Percentiles rank a stretch among this genome's conserved stretches.
phyloP scores from a whole-genome alignment of 2,329 filamentous ascomycete genomes.

The Aurifilum marmelostoma region DNA sequence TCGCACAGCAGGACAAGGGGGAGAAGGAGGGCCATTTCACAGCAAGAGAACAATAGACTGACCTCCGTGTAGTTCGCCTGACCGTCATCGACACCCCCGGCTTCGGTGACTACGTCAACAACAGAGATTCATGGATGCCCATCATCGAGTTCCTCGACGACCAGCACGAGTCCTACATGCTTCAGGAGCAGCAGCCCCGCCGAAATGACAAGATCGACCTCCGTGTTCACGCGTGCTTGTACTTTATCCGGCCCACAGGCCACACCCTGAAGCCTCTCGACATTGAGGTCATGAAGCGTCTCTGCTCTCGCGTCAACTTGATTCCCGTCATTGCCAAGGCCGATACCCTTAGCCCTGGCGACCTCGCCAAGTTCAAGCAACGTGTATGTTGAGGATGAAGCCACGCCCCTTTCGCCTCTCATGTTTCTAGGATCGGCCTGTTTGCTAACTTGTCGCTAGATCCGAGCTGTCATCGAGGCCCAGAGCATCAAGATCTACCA shows the following conservation, averaged over 20 bases:
- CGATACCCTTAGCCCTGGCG: conserved; percentile 90
- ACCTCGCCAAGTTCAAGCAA: conserved; percentile 92
- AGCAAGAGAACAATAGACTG: conserved; percentile 23
- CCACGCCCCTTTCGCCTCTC: neutral
- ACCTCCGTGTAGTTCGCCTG: conserved; percentile 74
- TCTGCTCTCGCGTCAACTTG: conserved; percentile 96
- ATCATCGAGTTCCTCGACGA: conserved; percentile 99
- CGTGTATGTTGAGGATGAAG: conserved; percentile 60
- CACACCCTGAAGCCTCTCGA: conserved; percentile 98
- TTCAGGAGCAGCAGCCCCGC: conserved; percentile 98
- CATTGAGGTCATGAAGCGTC: conserved; percentile 99
- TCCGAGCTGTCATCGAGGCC: conserved; percentile 92
- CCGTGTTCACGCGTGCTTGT: conserved; percentile 95
- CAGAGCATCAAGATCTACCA: conserved; percentile 99
- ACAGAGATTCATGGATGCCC: conserved; percentile 99
- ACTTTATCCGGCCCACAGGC: conserved; percentile 98
- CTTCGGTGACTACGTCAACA: conserved; percentile 99
- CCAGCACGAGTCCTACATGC: conserved; percentile 99
- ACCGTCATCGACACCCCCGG: conserved; percentile 99
- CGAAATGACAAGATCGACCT: conserved; percentile 99
- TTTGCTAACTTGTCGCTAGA: conserved; percentile 57
- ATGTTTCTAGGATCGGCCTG: neutral
- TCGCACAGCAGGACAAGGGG: conserved; percentile 18
- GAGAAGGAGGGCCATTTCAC: neutral
- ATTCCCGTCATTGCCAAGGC: conserved; percentile 99